Percentiles rank a stretch among this genome's conserved stretches.
These are phyloP conservation scores for Trichoderma asperelloides DNA, from an alignment of 495 filamentous ascomycete species.

Conservation along the genomic window DNA sequence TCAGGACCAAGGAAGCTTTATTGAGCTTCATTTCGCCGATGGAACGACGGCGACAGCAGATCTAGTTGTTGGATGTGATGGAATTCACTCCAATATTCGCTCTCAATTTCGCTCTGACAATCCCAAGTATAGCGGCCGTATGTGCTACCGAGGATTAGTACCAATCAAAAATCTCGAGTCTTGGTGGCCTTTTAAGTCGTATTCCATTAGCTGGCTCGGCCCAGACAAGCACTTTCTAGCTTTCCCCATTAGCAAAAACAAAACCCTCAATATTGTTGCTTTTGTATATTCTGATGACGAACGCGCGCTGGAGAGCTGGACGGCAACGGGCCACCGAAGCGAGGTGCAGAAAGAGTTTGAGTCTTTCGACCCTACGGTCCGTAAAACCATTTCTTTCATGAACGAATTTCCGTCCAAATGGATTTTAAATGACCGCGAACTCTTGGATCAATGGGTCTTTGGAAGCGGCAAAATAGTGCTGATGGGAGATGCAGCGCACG, in stretches of 20 bases:
- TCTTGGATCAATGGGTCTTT: constrained; percentile 27
- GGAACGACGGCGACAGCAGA: constrained; percentile 19
- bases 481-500: constrained; percentile 32
- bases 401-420: constrained; percentile 29
- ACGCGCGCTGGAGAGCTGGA: constrained; percentile 26
- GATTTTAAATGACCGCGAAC: constrained; percentile 33
- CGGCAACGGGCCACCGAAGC: constrained; percentile 20
- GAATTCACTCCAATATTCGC: constrained; percentile 42
- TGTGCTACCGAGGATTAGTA: constrained; percentile 39
- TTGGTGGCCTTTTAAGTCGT: constrained; percentile 22
- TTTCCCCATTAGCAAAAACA: constrained; percentile 34
- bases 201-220: constrained; percentile 27
- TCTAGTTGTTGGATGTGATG: constrained; percentile 47
- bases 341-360: constrained; percentile 29
- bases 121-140: constrained; percentile 36
- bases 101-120: constrained; percentile 23
- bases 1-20: constrained; percentile 13
- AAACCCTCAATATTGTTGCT: constrained; percentile 39
- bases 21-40: constrained; percentile 24
- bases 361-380: constrained; percentile 21
- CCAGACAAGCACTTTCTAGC: constrained; percentile 36
- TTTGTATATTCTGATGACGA: constrained; percentile 29
- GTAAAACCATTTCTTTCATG: constrained; percentile 20
- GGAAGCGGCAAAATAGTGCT: constrained; percentile 24
- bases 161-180: constrained; percentile 32